Base-by-base conservation (phyloP, 495 filamentous ascomycete species). In the Trichoderma parareesei region DNA sequence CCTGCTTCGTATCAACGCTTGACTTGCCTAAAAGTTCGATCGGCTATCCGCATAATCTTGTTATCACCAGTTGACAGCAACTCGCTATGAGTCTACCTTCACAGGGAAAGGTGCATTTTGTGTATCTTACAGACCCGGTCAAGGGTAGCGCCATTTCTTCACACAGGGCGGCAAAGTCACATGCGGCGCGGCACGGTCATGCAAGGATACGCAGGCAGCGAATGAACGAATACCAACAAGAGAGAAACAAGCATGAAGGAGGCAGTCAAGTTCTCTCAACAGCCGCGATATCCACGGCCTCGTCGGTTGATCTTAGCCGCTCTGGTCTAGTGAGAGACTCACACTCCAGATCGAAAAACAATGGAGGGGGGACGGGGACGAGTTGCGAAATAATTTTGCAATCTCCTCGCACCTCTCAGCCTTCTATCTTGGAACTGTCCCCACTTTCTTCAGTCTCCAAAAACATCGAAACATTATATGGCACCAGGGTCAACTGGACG, bases 121-220 rank as follows among this genome's bases (percentile, higher is more conserved):
- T 57, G 27, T 57, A 57, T 38, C 53, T 57, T 27, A 57, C 53
- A 57, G 53, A 57, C 37, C 53, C 53, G 5, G 18, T 9, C 18
- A 57, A 57, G 14, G 53, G 18, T 13, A 57, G 53, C 10, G 48
- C 53, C 20, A 57, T 57, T 10, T 57, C 53, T 5, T 37, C 20
- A 35, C 53, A 57, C 27, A 57, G 11, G 16, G 53, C 53, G 9
- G 53, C 53, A 2, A 57, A 57, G 16, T 10, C 53, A 57, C 53
- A 57, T 57, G 53, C 53, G 11, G 53, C 53, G 53, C 53, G 53
- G 13, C 27, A 57, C 11, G 53, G 53, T 35, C 53, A 57, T 57
- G 53, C 53, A 57, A 57, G 27, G 53, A n/a, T 57, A 33, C 53
- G 53, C 1, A 33, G 53, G 9, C 53, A 57, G 53, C 53, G 53